These are phyloP conservation scores for Platanthera zijinensis DNA, from an alignment of 106 monocot species.

Conservation along the genomic window DNA sequence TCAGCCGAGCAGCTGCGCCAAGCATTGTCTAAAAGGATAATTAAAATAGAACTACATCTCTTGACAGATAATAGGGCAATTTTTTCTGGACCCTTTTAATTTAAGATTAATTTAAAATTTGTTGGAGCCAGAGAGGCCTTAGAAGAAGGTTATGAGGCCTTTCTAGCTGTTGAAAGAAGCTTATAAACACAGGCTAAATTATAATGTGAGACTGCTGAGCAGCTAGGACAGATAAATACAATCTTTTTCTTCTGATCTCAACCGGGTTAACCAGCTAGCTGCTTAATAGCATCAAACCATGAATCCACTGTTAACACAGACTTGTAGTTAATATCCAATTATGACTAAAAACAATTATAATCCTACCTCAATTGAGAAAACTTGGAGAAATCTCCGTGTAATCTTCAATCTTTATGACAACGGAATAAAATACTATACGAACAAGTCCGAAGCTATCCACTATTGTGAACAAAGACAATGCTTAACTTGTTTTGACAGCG, in stretches of 20 bases:
- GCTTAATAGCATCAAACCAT: neutral
- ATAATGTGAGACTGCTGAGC: neutral
- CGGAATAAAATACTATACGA: neutral
- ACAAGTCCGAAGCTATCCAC: too few species aligned
- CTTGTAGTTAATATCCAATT: neutral
- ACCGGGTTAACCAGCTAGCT: neutral
- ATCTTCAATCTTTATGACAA: neutral
- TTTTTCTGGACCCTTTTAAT: neutral
- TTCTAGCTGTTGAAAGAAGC: neutral
- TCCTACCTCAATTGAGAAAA: neutral
- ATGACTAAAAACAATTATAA: neutral
- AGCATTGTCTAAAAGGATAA: neutral
- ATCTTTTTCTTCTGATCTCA: neutral
- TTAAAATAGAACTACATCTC: neutral
- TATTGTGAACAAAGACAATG: too few species aligned
- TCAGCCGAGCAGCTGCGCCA: too few species aligned
- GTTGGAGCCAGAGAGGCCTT: neutral
- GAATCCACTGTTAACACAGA: neutral
- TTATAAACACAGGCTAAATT: neutral
- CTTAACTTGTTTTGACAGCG: too few species aligned
- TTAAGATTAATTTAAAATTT: neutral
- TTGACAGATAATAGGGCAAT: neutral
- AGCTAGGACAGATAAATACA: neutral
- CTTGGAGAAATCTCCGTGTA: neutral
- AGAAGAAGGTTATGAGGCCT: neutral